phyloP scores from a whole-genome alignment of 345 rosid genomes.

The Passiflora organensis region DNA sequence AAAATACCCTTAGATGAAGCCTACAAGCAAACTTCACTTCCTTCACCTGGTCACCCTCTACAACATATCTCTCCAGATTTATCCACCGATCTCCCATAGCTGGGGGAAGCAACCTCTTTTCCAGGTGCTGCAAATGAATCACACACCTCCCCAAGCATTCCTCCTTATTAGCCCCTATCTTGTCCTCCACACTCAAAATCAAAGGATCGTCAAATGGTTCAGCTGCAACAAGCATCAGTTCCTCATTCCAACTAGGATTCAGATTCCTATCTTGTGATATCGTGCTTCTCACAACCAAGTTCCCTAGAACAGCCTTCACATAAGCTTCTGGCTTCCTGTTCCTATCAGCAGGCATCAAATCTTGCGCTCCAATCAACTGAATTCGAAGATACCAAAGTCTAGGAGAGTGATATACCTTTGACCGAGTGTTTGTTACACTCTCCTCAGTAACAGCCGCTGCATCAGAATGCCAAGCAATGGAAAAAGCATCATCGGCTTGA shows the following conservation, averaged over 20 bases:
- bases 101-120: constrained; percentile 31
- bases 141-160: constrained; percentile 38
- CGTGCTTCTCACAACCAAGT: constrained; percentile 15
- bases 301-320: constrained; percentile 38
- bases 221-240: constrained; percentile 15
- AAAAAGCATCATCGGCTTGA: constrained; percentile 41
- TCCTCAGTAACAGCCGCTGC: constrained; percentile 6
- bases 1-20: constrained; percentile 41
- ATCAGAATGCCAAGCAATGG: constrained; percentile 29
- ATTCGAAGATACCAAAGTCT: constrained; percentile 42
- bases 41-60: background rate
- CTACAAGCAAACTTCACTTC: constrained; percentile 31
- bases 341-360: constrained; percentile 29
- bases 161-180: constrained; percentile 13
- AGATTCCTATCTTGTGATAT: background rate
- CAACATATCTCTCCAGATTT: constrained; percentile 25
- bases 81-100: constrained; percentile 33
- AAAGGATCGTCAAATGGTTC: constrained; percentile 19
- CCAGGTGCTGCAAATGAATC: constrained; percentile 37
- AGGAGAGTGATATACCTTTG: constrained; percentile 25
- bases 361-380: constrained; percentile 44
- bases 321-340: constrained; percentile 34
- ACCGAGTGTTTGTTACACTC: constrained; percentile 12
- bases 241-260: constrained; percentile 19
- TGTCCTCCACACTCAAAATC: constrained; percentile 9